A percentile compares a stretch with the other conserved stretches of the same genome.
These are phyloP conservation scores for Aegilops umbellulata DNA, from an alignment of 176 grass and related monocot genomes.

Conservation along the genomic window DNA sequence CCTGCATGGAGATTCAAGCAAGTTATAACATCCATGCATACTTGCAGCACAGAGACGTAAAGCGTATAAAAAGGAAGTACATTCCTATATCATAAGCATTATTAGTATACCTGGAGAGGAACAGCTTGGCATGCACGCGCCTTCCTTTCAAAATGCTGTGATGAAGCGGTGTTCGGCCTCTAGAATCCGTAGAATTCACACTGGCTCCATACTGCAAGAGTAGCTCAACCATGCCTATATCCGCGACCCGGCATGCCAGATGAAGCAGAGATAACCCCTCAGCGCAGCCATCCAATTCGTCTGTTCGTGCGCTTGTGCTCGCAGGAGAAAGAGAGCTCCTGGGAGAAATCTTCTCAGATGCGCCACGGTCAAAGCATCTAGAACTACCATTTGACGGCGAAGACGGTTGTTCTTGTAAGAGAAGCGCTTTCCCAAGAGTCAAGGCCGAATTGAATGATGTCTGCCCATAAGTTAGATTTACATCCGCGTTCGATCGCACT, in stretches of 20 bases:
- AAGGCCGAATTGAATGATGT: slow-evolving; percentile 46
- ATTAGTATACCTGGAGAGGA: slow-evolving; percentile 70
- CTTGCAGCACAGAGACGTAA: neutral
- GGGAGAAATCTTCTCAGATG: slow-evolving; percentile 38
- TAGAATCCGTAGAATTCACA: slow-evolving; percentile 64
- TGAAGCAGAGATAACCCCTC: slow-evolving; percentile 89
- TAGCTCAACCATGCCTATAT: slow-evolving; percentile 94
- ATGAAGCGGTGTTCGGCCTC: slow-evolving; percentile 74
- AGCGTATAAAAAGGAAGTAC: neutral
- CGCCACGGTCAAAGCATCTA: slow-evolving; percentile 30
- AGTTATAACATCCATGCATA: neutral
- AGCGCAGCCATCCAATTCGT: slow-evolving; percentile 34
- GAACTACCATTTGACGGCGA: slow-evolving; percentile 46
- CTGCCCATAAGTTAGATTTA: slow-evolving; percentile 64
- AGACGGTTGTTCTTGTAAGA: slow-evolving; percentile 70
- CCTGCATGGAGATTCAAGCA: slow-evolving; percentile 36
- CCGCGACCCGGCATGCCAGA: slow-evolving; percentile 70
- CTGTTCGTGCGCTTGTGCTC: slow-evolving; percentile 45
- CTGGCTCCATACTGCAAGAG: slow-evolving; percentile 92
- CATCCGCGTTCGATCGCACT: slow-evolving; percentile 63
- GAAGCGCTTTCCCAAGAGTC: slow-evolving; percentile 75
- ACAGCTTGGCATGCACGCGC: slow-evolving; percentile 48
- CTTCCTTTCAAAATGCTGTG: slow-evolving; percentile 85
- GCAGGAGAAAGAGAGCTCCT: slow-evolving; percentile 37
- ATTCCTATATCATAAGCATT: neutral